Base-by-base conservation (phyloP, 192 early-diverging fungal genomes). In the Umbelopsis sp. region DNA sequence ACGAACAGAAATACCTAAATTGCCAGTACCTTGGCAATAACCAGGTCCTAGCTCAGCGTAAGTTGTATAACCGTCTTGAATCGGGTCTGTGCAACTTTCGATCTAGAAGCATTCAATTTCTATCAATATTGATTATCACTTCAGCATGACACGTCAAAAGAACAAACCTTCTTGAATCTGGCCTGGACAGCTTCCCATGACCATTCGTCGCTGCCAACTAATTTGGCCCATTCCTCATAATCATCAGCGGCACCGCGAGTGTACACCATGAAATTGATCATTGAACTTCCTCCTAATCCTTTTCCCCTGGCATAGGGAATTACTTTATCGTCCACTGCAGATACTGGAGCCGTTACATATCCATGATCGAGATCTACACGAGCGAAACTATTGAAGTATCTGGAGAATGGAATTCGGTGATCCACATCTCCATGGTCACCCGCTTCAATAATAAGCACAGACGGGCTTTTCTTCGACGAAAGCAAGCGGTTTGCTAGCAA, bases 221-320 rank as follows among this genome's bases (percentile, higher is more conserved):
- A 44, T 0, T 29, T 25, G 1, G 56, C 67, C 78, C 78, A 80
- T 31, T 73, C 67, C 24, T 80, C 74, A 24, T 71, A 80, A 11
- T 80, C 78, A 8, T 51, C 71, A 34, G 68, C 70, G 7, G 74
- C 71, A 31, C 74, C 74, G 45, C 78, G 78, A 26, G 72, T 71
- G 32, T 76, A 76, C 44, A 80, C 71, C 78, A 76, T 76, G 45
- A 71, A 74, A 45, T 80, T 80, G 53, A 80, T 73, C 22, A 74
- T 65, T n/a, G 67, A 70, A 26, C 67, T 52, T 2, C 78, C 78
- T 0, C 78, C 78, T 10, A 80, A 45, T 0, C 68, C 25, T 16
- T 51, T 80, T 80, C 78, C 78, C n/a, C 78, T 51, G 8, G 74
- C 70, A 21, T 80, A 71, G 24, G 68, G 72, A 67, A 76, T 66